Evolutionary conservation across 495 filamentous ascomycete species (phyloP), one percentile per base, ranked within the genome.

Genomic region (Parachaetomium inaequale): DNA sequence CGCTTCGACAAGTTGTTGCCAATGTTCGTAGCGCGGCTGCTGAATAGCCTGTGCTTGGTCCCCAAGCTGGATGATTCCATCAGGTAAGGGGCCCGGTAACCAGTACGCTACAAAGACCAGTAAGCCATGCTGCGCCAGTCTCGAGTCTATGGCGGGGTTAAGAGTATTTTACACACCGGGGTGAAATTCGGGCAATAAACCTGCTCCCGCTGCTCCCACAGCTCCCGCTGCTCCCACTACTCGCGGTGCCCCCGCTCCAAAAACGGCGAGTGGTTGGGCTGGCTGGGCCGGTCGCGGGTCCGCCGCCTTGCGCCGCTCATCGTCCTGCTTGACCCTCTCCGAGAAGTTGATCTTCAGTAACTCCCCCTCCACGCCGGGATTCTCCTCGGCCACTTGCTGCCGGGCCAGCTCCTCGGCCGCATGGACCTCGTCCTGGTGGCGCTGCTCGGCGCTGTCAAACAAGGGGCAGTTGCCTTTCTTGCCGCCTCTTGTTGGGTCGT

Each of bases 351-450:
- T 78, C 21, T 79, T 76, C 6, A 91, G 74, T 47, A 84, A 75
- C 32, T 84, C 80, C 19, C 78, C 79, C 1, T 77, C 77, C 21
- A 90, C 62, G 14, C 83, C 78, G 0, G 88, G 86, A 69, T 91
- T 81, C 54, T 87, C 80, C 47, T 75, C 72, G 6, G 75, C 76
- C 17, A 88, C 72, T 64, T 79, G 78, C 59, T 80, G 78, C n/a
- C 85, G 78, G 3, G 84, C 82, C 38, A 75, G 76, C 55, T 79
- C 79, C 64, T 88, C 86, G 7, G 91, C 91, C 29, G 77, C 77
- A 31, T 81, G 74, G 7, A 93, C 84, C 53, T 93, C 90, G 6
- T 82, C 63, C 46, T 88, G 71, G 52, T 92, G 87, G 0, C 87
- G 83, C 47, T 79, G 63, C 47, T 87, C 80, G 4, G 76, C 75